Percentiles rank a stretch among this genome's conserved stretches.
Conservation (phyloP, 164 flowering plant genomes). For the Tetrastigma voinierianum region DNA sequence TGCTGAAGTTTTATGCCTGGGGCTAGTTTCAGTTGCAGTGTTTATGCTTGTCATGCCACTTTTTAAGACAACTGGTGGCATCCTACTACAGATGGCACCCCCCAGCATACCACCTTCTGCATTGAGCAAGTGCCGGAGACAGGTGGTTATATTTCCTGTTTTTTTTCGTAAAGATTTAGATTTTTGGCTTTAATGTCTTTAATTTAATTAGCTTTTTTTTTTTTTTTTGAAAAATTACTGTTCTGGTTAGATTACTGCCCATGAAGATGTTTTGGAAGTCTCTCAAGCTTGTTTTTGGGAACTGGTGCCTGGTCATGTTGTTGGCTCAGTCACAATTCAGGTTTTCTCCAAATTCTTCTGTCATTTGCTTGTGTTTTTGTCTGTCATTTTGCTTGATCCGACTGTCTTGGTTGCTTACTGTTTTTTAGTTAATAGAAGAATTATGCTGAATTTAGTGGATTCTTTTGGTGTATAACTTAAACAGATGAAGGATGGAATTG, state of each 20-base stretch:
- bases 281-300: slow-evolving; percentile 94
- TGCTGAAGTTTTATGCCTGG: slow-evolving; percentile 96
- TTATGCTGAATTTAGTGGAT: not conserved
- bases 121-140: slow-evolving; percentile 81
- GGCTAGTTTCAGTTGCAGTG: slow-evolving; percentile 81
- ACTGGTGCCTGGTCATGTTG: slow-evolving; percentile 83
- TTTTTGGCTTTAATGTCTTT: not conserved
- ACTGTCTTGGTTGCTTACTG: not conserved
- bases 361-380: not conserved
- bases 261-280: slow-evolving; percentile 73
- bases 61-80: slow-evolving; percentile 69
- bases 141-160: slow-evolving; percentile 36
- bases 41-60: slow-evolving; percentile 92
- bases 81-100: slow-evolving; percentile 92
- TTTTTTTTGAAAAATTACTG: not conserved
- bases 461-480: slow-evolving; percentile 9
- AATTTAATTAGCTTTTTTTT: not conserved
- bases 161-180: not conserved
- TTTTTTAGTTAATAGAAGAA: not conserved
- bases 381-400: not conserved
- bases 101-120: slow-evolving; percentile 80
- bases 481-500: slow-evolving; percentile 72
- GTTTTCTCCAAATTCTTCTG: slow-evolving; percentile 25
- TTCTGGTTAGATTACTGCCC: slow-evolving; percentile 54
- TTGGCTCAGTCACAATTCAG: slow-evolving; percentile 79